Conservation (phyloP, 1,284 basidiomycete genomes). For the Golubevia sp. region DNA sequence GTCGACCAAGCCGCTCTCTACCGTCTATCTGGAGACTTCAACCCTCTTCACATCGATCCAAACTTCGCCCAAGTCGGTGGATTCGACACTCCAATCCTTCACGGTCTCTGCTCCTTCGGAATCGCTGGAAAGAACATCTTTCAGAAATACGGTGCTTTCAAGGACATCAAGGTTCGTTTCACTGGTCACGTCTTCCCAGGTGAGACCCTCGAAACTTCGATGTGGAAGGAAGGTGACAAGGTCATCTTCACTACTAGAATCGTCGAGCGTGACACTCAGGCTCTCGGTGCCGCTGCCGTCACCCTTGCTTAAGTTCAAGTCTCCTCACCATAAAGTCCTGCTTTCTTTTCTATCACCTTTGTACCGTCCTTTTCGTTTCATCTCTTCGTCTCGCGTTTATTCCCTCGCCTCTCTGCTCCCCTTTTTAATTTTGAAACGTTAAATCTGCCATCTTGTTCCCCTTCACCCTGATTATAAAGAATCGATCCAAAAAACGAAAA, state of each 20-base stretch:
- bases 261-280: conserved; percentile 74
- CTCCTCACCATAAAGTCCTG: too few relatives aligned
- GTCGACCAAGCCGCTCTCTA: conserved; percentile 78
- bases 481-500: too few relatives aligned
- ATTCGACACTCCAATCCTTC: conserved; percentile 79
- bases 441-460: too few relatives aligned
- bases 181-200: conserved; percentile 91
- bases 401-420: too few relatives aligned
- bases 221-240: conserved; percentile 96
- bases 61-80: conserved; percentile 92
- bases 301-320: too few relatives aligned
- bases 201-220: conserved; percentile 73
- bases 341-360: too few relatives aligned
- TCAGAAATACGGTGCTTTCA: conserved; percentile 81
- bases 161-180: conserved; percentile 95
- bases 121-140: conserved; percentile 92
- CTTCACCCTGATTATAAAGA: too few relatives aligned
- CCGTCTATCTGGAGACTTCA: conserved; percentile 84
- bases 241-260: conserved; percentile 85
- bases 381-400: too few relatives aligned
- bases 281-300: conserved; percentile 75
- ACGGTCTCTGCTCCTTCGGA: conserved; percentile 88
- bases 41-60: conserved; percentile 91
- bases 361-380: too few relatives aligned
- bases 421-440: too few relatives aligned